Evolutionary conservation across 441 rosid species (phyloP).

Genomic region (Erodium chrysanthum): DNA sequence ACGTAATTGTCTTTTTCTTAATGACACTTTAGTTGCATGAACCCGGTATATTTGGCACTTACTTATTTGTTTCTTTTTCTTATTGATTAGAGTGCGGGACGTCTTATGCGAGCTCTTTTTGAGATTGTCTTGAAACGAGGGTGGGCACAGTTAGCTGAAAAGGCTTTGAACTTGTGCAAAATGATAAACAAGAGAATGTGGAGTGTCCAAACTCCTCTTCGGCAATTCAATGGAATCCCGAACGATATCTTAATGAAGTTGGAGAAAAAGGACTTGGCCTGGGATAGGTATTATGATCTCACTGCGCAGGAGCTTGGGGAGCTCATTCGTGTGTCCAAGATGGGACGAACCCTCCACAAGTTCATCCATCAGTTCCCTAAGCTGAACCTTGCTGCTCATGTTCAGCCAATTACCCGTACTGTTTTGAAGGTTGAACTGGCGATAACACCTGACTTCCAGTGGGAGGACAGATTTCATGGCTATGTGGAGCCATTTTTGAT

Average conservation of each 20-base stretch:
- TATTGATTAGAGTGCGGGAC: constrained; percentile 87
- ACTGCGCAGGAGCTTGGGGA: constrained; percentile 88
- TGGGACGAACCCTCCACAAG: constrained; percentile 87
- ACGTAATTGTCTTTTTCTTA: constrained; percentile 18
- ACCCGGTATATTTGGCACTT: too few relatives aligned
- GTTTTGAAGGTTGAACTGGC: constrained; percentile 69
- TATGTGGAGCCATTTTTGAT: constrained; percentile 94
- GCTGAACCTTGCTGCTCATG: constrained; percentile 65
- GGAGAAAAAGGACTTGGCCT: constrained; percentile 89
- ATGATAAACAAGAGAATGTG: constrained; percentile 93
- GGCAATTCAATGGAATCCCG: constrained; percentile 76
- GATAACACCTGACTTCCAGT: constrained; percentile 78
- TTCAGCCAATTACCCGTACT: constrained; percentile 82
- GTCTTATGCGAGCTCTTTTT: constrained; percentile 82
- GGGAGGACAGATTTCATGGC: constrained; percentile 91
- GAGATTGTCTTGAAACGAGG: constrained; percentile 87
- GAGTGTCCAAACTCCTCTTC: constrained; percentile 90
- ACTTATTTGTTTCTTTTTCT: too few relatives aligned
- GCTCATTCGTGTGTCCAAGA: constrained; percentile 65
- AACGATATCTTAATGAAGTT: constrained; percentile 69
- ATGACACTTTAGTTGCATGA: too few relatives aligned
- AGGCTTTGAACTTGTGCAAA: constrained; percentile 78
- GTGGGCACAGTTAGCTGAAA: constrained; percentile 89
- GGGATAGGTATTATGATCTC: constrained; percentile 92
- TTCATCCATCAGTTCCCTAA: constrained; percentile 85